These are phyloP conservation scores for Cucurbita maxima DNA, from an alignment of 306 rosid species.

Conservation along the genomic window DNA sequence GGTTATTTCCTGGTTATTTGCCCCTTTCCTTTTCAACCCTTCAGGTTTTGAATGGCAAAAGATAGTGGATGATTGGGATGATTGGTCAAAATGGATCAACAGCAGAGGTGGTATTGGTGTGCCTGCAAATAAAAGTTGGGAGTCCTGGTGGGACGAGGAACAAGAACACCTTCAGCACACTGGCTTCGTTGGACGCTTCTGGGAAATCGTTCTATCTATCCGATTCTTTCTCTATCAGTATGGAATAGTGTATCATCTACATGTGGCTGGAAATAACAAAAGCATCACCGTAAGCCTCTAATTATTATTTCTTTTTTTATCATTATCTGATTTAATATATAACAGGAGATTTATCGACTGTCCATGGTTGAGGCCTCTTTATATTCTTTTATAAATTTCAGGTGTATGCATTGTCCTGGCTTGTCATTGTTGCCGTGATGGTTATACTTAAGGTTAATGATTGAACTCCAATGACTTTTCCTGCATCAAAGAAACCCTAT, in stretches of 20 bases:
- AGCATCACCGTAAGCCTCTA: constrained; percentile 52
- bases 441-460: constrained; percentile 63
- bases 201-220: constrained; percentile 52
- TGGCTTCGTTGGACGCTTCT: constrained; percentile 49
- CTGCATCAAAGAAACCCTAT: not conserved
- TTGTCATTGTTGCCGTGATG: constrained; percentile 78
- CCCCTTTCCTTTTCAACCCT: constrained; percentile 93
- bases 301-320: not conserved
- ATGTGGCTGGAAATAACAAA: constrained; percentile 51
- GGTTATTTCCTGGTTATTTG: constrained; percentile 65
- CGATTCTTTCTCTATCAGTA: constrained; percentile 87
- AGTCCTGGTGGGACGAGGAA: constrained; percentile 99
- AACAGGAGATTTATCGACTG: not conserved
- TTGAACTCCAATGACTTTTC: constrained; percentile 5
- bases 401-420: constrained; percentile 92
- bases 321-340: not conserved
- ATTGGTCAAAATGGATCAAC: constrained; percentile 87
- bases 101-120: constrained; percentile 90
- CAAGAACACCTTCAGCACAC: constrained; percentile 84
- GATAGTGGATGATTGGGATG: constrained; percentile 98
- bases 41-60: constrained; percentile 99
- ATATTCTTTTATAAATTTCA: constrained; percentile 13
- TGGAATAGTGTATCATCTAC: constrained; percentile 81
- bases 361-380: not conserved
- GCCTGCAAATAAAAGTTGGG: constrained; percentile 91